Percentiles rank a stretch among this genome's conserved stretches.
Conservation (phyloP, 108 stramenopile genomes). For the Thalassiosira profunda region DNA sequence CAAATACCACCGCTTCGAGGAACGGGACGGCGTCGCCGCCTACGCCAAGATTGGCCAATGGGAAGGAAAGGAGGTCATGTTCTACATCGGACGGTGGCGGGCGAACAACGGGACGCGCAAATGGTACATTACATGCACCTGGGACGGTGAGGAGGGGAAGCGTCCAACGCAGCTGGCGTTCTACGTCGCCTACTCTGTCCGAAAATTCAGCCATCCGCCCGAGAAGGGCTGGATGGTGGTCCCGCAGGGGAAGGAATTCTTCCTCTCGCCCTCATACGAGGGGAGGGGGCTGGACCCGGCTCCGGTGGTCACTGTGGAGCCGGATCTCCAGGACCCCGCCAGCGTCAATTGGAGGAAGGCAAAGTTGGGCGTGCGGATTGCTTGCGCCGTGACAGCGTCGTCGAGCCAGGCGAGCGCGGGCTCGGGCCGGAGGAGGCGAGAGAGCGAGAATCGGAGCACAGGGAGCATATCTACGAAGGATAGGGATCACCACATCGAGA, state of each 20-base stretch:
- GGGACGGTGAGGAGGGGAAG: neutral
- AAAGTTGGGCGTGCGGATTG: no score
- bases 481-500: no score
- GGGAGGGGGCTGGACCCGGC: conserved; percentile 1
- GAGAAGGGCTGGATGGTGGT: conserved; percentile 21
- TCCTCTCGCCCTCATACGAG: conserved; percentile 7
- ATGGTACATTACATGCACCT: conserved; percentile 24
- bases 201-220: conserved; percentile 1
- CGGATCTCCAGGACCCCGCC: no score
- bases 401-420: no score
- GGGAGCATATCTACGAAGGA: no score
- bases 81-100: conserved; percentile 10
- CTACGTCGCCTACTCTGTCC: conserved; percentile 10
- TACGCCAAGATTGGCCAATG: conserved; percentile 14
- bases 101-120: conserved; percentile 10
- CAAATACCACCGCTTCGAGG: conserved; percentile 13
- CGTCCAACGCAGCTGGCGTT: conserved; percentile 3
- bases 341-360: no score
- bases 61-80: conserved; percentile 18
- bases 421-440: no score
- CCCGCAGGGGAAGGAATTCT: conserved; percentile 5
- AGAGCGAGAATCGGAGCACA: no score
- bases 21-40: conserved; percentile 2
- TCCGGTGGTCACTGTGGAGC: neutral
- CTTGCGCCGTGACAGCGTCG: no score